Base-by-base conservation (phyloP, 2,329 filamentous ascomycete genomes). In the Reticulascus tulasneorum region DNA sequence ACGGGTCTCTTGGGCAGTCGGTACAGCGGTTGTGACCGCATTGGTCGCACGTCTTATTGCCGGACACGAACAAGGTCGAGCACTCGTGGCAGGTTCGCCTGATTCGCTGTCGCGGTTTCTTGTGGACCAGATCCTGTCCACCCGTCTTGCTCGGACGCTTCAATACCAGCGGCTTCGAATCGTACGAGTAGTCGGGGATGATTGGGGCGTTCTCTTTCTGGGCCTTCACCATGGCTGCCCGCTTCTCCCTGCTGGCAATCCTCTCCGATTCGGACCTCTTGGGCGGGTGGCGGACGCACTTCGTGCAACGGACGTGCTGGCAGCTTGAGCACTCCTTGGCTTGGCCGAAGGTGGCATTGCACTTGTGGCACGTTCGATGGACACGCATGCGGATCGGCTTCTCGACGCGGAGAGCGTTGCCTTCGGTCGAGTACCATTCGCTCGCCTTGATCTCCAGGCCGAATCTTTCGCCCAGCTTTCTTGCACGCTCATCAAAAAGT, bases 1-100 rank as follows among this genome's bases (percentile, higher is more conserved):
- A 88, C 73, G 87, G 87, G 52, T 88, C 81, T 49, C 87, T 73
- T 19, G 86, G 86, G 58, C 88, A 94, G 54, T 83, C 83, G 24
- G 79, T 86, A 66, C 88, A 94, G 35, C 86, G 80, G 33, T 72
- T 58, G 58, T 94, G 89, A 19, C 70, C 64, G 59, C 89, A 94
- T 24, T 68, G 69, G 7, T 68, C 60, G 56, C 89, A 94, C 1
- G 54, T 75, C 64, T 82, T 86, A 41, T 61, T 67, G 21, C 72
- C 67, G 6, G 68, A 53, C 2, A 62, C 58, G 54, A 89, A 93
- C 2, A 82, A 53, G 3, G 67, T 74, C 29, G 75, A 56, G 57
- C 89, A 94, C 50, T 77, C 70, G 60, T 94, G 88, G 58, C 89
- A 94, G 33, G 67, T 80, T 39, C 87, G 79, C 37, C 85, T 73